phyloP scores from a whole-genome alignment of 345 rosid species.

The Citrus maxima region DNA sequence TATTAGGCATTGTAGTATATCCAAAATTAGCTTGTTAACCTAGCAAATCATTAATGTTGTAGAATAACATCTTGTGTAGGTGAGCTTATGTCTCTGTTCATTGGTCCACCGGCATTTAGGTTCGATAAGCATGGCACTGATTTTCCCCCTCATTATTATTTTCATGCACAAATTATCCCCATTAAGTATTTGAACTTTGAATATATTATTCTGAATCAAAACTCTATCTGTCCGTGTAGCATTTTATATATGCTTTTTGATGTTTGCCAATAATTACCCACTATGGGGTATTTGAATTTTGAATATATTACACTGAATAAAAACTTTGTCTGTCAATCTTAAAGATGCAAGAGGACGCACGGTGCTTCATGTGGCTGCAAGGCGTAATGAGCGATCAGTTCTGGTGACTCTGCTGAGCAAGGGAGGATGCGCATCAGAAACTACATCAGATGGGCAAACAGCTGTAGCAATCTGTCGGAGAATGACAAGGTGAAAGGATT shows the following conservation, averaged over 20 bases:
- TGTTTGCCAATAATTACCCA: neutral
- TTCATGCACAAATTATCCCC: neutral
- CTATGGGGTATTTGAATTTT: no score
- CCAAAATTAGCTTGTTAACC: neutral
- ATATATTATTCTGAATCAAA: slow-evolving; percentile 3
- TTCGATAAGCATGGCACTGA: neutral
- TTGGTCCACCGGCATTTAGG: neutral
- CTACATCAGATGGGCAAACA: slow-evolving; percentile 36
- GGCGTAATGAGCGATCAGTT: slow-evolving; percentile 33
- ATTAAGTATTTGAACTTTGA: neutral
- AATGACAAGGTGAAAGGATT: slow-evolving; percentile 39
- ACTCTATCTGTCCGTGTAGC: slow-evolving; percentile 24
- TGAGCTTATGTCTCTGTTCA: neutral
- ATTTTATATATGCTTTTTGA: neutral
- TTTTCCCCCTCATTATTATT: neutral
- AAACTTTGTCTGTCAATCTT: slow-evolving; percentile 19
- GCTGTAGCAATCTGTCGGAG: slow-evolving; percentile 38
- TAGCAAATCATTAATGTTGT: neutral
- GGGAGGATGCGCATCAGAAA: slow-evolving; percentile 31
- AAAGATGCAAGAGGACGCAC: slow-evolving; percentile 33
- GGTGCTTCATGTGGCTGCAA: slow-evolving; percentile 49
- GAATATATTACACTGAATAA: neutral
- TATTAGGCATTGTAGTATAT: no score
- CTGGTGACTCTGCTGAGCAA: slow-evolving; percentile 28
- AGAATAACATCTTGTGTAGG: neutral